Base-by-base conservation (phyloP, 2,329 filamentous ascomycete species). In the Colletotrichum cordylinicola region DNA sequence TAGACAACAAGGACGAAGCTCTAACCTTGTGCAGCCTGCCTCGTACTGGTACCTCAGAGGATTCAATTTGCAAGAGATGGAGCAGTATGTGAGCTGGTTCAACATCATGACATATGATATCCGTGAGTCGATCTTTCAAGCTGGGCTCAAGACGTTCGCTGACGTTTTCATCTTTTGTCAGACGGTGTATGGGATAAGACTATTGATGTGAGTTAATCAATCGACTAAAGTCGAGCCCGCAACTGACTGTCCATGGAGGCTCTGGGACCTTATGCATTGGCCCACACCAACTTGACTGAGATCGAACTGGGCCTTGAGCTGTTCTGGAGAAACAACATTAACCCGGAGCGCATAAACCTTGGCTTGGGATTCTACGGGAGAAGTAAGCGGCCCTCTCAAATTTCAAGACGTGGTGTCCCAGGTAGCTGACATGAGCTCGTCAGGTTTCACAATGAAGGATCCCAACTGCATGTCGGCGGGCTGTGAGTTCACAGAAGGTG, bases 81-180 rank as follows among this genome's bases (percentile, higher is more conserved):
- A 80, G 71, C 52, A 37, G 80, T 77, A 48, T 48, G 39, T 48
- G 39, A 48, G 39, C 39, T 48, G 39, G 39, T 83, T 88, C 76
- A 88, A 87, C 69, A 52, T 89, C n/a, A 86, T 89, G 82, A 82
- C 82, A 0, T 88, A 88, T 74, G 86, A 89, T 73, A 74, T 88
- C 29, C 58, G 29, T 29, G 10, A 35, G 29, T 61, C 16, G 24
- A 29, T 29, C 5, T n/a, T 48, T 18, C 9, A n/a, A n/a, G n/a
- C n/a, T n/a, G n/a, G n/a, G n/a, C n/a, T 35, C 24, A 16, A 35
- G 58, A 61, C 29, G 13, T 58, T 58, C 24, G 27, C 18, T 33
- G 29, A 33, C 15, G 16, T 33, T 61, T n/a, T 16, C 2, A 35
- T 58, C 55, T 58, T 10, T n/a, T 21, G 6, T n/a, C 18, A 48